These are phyloP conservation scores for Antarctomyces pellizariae DNA, from an alignment of 495 filamentous ascomycete genomes.

Conservation along the genomic window DNA sequence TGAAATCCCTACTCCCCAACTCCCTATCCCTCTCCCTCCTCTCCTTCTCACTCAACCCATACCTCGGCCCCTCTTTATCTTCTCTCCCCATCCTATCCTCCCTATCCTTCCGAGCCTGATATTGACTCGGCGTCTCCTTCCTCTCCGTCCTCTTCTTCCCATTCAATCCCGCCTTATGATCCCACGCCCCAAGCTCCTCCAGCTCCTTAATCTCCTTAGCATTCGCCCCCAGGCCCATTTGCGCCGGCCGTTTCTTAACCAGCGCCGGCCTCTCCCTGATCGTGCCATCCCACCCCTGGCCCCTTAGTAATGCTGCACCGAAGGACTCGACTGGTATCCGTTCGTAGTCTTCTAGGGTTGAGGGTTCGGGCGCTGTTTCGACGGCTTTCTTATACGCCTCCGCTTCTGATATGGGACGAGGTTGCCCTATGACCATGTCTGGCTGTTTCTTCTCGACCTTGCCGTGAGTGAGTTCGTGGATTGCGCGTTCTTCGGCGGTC, in stretches of 20 bases:
- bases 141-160: constrained; percentile 24
- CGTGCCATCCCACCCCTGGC: constrained; percentile 89
- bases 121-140: constrained; percentile 17
- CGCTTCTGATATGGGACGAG: constrained; percentile 27
- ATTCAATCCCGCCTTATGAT: constrained; percentile 31
- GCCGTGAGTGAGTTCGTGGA: constrained; percentile 52
- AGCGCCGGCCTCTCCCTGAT: constrained; percentile 25
- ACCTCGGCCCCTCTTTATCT: constrained; percentile 12
- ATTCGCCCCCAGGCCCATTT: constrained; percentile 71
- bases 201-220: constrained; percentile 46
- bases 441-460: constrained; percentile 25
- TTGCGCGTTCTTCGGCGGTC: constrained; percentile 53
- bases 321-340: constrained; percentile 85
- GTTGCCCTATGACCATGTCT: constrained; percentile 27
- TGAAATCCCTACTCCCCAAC: constrained; percentile 5
- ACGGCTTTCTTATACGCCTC: constrained; percentile 46
- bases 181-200: constrained; percentile 50
- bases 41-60: constrained; percentile 8
- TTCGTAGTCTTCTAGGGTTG: constrained; percentile 65
- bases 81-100: constrained; percentile 13
- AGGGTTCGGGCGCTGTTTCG: constrained; percentile 44
- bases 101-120: constrained; percentile 21
- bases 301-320: constrained; percentile 62
- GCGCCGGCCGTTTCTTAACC: constrained; percentile 43
- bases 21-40: constrained; percentile 10